phyloP scores from a whole-genome alignment of 306 rosid genomes.

The Prunus campanulata region DNA sequence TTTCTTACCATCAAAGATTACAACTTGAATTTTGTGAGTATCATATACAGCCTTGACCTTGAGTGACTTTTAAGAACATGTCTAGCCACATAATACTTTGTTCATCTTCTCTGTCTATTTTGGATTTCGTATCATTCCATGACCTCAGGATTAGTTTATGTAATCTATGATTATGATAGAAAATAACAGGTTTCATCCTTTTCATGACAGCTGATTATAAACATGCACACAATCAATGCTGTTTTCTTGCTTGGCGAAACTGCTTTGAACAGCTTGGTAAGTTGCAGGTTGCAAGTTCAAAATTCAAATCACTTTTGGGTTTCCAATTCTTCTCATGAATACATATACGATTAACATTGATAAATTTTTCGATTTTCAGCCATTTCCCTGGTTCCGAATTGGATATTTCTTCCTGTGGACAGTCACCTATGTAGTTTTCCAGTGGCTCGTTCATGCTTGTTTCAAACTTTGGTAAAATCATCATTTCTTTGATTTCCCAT shows the following conservation, averaged over 20 bases:
- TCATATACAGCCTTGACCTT: background rate
- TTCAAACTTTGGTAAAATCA: slow-evolving; percentile 67
- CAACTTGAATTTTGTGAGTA: slow-evolving; percentile 78
- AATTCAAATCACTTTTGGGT: background rate
- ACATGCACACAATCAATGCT: slow-evolving; percentile 89
- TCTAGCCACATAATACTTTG: background rate
- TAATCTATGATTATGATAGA: slow-evolving; percentile 1
- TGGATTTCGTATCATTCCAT: background rate
- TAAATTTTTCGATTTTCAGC: slow-evolving; percentile 39
- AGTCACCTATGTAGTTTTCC: slow-evolving; percentile 63
- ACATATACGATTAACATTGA: background rate
- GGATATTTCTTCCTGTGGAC: slow-evolving; percentile 97
- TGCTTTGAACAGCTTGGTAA: slow-evolving; percentile 80
- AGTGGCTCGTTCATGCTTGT: slow-evolving; percentile 82
- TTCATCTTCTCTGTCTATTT: background rate
- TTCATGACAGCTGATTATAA: slow-evolving; percentile 59
- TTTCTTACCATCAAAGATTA: slow-evolving; percentile 75
- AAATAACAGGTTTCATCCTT: slow-evolving; percentile 9
- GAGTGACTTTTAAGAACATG: no score
- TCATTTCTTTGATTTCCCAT: slow-evolving; percentile 2
- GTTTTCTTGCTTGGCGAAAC: slow-evolving; percentile 85
- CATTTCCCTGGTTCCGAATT: slow-evolving; percentile 91
- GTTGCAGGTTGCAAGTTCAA: slow-evolving; percentile 5
- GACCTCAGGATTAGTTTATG: background rate
- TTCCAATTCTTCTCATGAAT: slow-evolving; percentile 9